A percentile compares a stretch with the other conserved stretches of the same genome.
These are phyloP conservation scores for Coelastrella sp. DNA, from an alignment of 139 green algal species.

Conservation along the genomic window DNA sequence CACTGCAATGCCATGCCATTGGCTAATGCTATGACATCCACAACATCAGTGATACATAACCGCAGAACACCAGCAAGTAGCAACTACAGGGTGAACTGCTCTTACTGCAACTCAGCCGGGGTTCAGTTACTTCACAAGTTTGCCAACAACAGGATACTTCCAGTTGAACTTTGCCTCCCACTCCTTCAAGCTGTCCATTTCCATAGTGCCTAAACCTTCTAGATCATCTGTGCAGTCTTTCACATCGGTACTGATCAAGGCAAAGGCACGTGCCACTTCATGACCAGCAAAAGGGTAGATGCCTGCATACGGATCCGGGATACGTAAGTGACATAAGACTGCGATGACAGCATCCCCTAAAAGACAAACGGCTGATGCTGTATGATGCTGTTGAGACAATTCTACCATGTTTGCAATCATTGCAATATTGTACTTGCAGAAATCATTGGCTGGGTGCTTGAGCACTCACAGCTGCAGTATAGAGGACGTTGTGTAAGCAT, in stretches of 20 bases:
- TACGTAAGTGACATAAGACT: background rate
- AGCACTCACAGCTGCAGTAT: no score
- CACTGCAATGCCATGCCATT: no score
- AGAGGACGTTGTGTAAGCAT: no score
- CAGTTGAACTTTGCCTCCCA: slow-evolving; percentile 82
- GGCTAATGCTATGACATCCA: no score
- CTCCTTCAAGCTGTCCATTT: slow-evolving; percentile 78
- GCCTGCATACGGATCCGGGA: slow-evolving; percentile 43
- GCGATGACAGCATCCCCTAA: no score
- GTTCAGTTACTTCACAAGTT: background rate
- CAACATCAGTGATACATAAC: no score
- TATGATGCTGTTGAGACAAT: no score
- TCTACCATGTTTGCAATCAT: no score
- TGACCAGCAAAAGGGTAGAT: slow-evolving; percentile 89
- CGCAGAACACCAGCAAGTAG: no score
- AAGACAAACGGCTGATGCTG: slow-evolving; percentile 2
- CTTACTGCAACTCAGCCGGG: background rate
- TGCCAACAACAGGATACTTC: slow-evolving; percentile 61
- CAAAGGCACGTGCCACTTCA: slow-evolving; percentile 84
- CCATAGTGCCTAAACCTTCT: slow-evolving; percentile 60
- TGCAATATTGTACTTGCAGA: no score
- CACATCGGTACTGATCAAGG: slow-evolving; percentile 81
- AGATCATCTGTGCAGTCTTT: slow-evolving; percentile 79
- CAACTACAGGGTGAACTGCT: no score
- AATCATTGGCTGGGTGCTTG: no score